phyloP scores from a whole-genome alignment of 2,329 filamentous ascomycete genomes.

The Aspergillus terreus region DNA sequence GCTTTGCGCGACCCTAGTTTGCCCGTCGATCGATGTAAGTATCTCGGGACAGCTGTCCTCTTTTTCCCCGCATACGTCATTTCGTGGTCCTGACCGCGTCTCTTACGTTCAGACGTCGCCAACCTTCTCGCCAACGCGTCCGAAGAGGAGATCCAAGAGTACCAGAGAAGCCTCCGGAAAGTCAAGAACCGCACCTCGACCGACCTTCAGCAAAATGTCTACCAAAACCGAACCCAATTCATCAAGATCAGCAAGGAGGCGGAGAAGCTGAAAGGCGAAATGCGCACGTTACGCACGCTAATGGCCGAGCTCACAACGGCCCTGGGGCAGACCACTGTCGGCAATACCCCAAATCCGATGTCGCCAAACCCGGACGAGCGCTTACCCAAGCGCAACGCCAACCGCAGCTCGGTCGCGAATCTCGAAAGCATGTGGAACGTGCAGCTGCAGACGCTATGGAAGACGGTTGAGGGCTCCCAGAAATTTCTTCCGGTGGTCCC shows the following conservation, averaged over 20 bases:
- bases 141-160: slow-evolving; percentile 80
- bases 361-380: slow-evolving; percentile 51
- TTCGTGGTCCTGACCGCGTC: slow-evolving; percentile 14
- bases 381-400: slow-evolving; percentile 57
- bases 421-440: slow-evolving; percentile 65
- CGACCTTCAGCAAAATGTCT: slow-evolving; percentile 91
- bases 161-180: slow-evolving; percentile 70
- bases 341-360: slow-evolving; percentile 53
- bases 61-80: not conserved
- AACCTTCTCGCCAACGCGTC: slow-evolving; percentile 76
- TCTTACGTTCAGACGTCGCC: slow-evolving; percentile 40
- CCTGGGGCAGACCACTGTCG: slow-evolving; percentile 41
- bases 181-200: slow-evolving; percentile 73
- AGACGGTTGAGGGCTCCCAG: slow-evolving; percentile 94
- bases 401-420: slow-evolving; percentile 83
- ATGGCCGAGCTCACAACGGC: slow-evolving; percentile 90
- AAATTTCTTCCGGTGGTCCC: slow-evolving; percentile 89
- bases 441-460: slow-evolving; percentile 79
- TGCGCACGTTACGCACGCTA: slow-evolving; percentile 82
- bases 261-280: slow-evolving; percentile 93
- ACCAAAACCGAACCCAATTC: slow-evolving; percentile 95
- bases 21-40: slow-evolving; percentile 71
- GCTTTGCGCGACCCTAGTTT: slow-evolving; percentile 76
- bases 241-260: slow-evolving; percentile 99
- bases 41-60: not conserved